Base-by-base conservation (phyloP, 306 rosid genomes). In the Oemleria cerasiformis region DNA sequence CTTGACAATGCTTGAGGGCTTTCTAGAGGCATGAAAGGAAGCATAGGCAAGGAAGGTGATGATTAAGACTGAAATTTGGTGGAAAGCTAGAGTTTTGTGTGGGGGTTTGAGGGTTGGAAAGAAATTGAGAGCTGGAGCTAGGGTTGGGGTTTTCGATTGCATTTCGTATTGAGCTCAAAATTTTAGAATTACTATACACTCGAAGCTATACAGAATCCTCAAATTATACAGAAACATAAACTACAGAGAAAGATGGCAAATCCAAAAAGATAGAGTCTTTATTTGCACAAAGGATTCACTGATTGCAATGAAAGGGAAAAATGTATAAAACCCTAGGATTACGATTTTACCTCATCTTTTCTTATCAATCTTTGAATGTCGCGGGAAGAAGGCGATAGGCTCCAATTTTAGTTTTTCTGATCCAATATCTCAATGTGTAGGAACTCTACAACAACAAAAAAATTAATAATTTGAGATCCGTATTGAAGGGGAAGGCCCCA, bases 1-100 rank as follows among this genome's bases (percentile, higher is more conserved):
- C 84, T 92, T 92, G 55, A 92, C 98, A 72, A 92, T 92, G 82
- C 96, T 92, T 9, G 96, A 90, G 57, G 98, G 96, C 69, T 92
- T 92, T 65, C 96, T 81, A 44, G 98, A 88, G 39, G 96, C 98
- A 51, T 92, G 98, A 62, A 92, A 92, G 34, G 98, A 88, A 59
- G 92, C 91, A 73, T 88, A 92, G 21, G 96, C 96, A 42, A 90
- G 59, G 77, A 86, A 92, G 10, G 96, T 90, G 65, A 90, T 67
- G 40, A 76, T 44, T 6, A 92, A 86, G 57, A 84, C 92, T 60
- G 85, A 81, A 15, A 72, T 81, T 81, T 81, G 81, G 74, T 92
- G 95, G 71, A 90, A 92, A 36, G 82, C 47, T 78, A 85, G 80
- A 81, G 88, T 90, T 78, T 77, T 86, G 87, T 90, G 77, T 10